Conservation (phyloP, 2,329 filamentous ascomycete genomes). For the Fusarium sp. region DNA sequence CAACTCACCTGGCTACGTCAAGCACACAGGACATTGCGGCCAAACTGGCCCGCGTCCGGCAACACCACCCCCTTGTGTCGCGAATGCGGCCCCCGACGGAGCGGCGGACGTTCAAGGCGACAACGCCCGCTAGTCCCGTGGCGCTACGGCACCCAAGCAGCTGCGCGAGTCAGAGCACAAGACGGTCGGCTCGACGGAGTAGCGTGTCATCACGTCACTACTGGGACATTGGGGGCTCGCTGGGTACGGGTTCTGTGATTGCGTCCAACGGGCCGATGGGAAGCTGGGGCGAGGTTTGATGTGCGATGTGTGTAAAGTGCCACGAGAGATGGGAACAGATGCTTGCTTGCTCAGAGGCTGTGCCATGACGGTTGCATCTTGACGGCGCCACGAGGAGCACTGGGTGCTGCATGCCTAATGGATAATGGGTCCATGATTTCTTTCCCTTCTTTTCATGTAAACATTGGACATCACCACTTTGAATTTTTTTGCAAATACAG, state of each 20-base stretch:
- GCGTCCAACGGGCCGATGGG: constrained; percentile 75
- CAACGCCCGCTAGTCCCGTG: constrained; percentile 60
- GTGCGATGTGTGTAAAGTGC: constrained; percentile 9
- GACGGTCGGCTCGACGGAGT: constrained; percentile 74
- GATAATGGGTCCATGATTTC: constrained; percentile 2
- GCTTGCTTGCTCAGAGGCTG: constrained; percentile 2
- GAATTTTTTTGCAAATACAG: constrained; percentile 24
- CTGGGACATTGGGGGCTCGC: constrained; percentile 88
- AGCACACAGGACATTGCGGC: constrained; percentile 74
- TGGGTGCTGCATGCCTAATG: constrained; percentile 11
- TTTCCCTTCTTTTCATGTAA: constrained; percentile 19
- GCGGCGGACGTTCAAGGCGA: constrained; percentile 67
- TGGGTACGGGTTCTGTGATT: constrained; percentile 79
- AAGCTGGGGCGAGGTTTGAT: constrained; percentile 82
- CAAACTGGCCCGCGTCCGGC: constrained; percentile 84
- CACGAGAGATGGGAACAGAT: constrained; percentile 2
- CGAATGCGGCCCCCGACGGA: constrained; percentile 59
- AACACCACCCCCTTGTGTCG: constrained; percentile 87
- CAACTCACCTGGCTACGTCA: constrained; percentile 59
- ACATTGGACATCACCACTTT: constrained; percentile 30
- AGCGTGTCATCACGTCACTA: constrained; percentile 84
- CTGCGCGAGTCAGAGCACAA: constrained; percentile 89
- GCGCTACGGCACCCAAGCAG: constrained; percentile 67
- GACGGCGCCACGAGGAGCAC: constrained; percentile 22
- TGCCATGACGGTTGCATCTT: constrained; percentile 11